phyloP scores from a whole-genome alignment of 495 filamentous ascomycete species.

The Penicillium lividum region DNA sequence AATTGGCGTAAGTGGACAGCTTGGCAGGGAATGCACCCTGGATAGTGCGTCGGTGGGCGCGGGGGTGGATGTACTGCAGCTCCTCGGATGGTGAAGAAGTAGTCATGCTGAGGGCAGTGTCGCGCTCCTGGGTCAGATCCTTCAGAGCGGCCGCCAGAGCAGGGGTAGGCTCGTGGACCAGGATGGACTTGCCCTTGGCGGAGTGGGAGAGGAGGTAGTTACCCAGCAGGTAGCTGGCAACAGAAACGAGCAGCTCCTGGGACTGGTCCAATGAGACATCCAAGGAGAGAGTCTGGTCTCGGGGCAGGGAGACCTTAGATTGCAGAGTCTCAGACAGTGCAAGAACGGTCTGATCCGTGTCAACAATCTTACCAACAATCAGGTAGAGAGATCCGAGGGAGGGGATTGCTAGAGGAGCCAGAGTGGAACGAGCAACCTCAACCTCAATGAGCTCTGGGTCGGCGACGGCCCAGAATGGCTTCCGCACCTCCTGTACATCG shows the following conservation, averaged over 20 bases:
- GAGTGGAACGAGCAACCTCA: background rate
- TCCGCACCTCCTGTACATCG: background rate
- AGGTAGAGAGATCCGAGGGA: background rate
- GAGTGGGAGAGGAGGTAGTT: background rate
- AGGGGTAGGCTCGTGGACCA: background rate
- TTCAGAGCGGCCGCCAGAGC: background rate
- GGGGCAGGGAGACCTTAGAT: background rate
- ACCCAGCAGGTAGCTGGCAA: background rate
- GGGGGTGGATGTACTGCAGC: conserved; percentile 1
- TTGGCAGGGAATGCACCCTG: background rate
- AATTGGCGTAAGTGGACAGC: background rate
- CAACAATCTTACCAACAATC: background rate
- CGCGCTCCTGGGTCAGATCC: background rate
- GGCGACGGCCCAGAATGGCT: background rate
- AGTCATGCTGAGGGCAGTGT: background rate
- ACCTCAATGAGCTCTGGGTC: background rate
- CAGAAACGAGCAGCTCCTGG: background rate
- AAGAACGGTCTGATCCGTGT: background rate
- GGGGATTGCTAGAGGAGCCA: background rate
- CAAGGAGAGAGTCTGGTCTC: background rate
- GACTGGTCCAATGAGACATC: background rate
- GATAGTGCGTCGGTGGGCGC: background rate
- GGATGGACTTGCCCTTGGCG: background rate
- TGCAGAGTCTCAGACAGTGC: background rate
- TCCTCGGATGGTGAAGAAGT: background rate